Evolutionary conservation across 441 rosid species (phyloP).

Genomic region (Bocquillonia castaneifolia): DNA sequence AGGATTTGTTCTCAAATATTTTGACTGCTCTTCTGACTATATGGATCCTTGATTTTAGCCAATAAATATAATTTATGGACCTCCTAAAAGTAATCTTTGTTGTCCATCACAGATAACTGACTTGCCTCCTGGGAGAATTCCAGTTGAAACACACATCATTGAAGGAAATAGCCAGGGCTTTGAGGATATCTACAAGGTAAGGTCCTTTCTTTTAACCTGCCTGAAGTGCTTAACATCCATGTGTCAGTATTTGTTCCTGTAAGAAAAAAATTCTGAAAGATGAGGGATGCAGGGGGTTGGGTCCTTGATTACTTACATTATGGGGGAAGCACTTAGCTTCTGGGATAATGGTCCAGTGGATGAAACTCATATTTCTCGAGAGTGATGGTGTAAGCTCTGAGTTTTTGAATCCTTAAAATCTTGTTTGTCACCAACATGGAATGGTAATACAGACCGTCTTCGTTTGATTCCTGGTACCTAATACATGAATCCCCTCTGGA

Average conservation of each 20-base stretch:
- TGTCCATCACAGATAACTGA: conserved; percentile 64
- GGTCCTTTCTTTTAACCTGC: conserved; percentile 7
- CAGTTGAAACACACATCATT: conserved; percentile 65
- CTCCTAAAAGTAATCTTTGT: conserved; percentile 9
- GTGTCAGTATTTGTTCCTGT: not conserved
- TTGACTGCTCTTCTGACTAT: conserved; percentile 7
- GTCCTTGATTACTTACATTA: not conserved
- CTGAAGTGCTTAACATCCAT: not conserved
- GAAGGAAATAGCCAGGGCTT: conserved; percentile 61
- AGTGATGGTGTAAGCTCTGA: not conserved
- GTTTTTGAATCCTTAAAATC: not conserved
- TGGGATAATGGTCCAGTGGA: not conserved
- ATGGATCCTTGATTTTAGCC: not conserved
- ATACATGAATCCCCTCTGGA: not conserved
- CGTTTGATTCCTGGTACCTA: not conserved
- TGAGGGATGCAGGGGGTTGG: not conserved
- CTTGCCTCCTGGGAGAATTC: conserved; percentile 90
- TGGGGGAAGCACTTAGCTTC: not conserved
- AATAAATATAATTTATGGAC: conserved; percentile 1
- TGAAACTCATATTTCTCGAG: not conserved
- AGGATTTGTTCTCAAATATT: not conserved
- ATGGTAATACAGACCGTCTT: not conserved
- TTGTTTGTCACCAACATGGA: not conserved
- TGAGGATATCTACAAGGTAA: conserved; percentile 67
- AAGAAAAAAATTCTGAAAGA: not conserved